Percentiles rank a stretch among this genome's conserved stretches.
Conservation (phyloP, 495 filamentous ascomycete genomes). For the Aspergillus diversus region DNA sequence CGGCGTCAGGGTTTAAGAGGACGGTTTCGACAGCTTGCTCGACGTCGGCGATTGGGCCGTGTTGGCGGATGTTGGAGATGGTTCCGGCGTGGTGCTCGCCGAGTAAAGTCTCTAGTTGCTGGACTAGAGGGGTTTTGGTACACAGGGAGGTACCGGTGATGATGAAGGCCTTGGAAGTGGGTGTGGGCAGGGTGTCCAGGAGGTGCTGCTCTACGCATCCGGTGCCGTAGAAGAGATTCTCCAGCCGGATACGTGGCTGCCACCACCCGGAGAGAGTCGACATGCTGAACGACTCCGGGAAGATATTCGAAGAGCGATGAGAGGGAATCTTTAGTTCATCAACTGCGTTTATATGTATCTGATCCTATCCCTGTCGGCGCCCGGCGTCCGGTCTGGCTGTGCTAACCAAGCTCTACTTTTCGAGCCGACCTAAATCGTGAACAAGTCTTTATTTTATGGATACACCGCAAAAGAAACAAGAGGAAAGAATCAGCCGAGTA, state of each 20-base stretch:
- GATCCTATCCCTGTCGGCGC: not conserved
- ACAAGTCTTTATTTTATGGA: not conserved
- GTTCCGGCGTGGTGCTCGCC: not conserved
- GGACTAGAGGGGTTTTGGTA: conserved; percentile 13
- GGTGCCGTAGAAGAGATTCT: not conserved
- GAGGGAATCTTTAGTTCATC: not conserved
- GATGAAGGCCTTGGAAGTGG: conserved; percentile 2
- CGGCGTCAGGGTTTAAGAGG: not conserved
- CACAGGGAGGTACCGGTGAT: conserved; percentile 11
- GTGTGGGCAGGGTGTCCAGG: not conserved
- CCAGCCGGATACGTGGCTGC: not conserved
- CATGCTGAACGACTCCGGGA: not conserved
- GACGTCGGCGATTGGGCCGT: conserved; percentile 4
- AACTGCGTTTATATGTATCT: not conserved
- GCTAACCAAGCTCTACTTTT: not conserved
- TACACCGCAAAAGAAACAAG: not conserved
- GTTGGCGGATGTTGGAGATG: conserved; percentile 9
- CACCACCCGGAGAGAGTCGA: conserved; percentile 1
- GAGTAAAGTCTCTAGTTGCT: conserved; percentile 6
- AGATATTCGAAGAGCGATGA: not conserved
- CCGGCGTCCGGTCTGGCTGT: not conserved
- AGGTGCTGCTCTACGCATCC: conserved; percentile 3
- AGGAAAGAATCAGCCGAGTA: not conserved
- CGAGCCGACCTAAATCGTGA: not conserved
- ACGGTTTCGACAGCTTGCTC: not conserved